Conservation (phyloP, 2,329 filamentous ascomycete genomes). For the Fusarium fujikuroi region DNA sequence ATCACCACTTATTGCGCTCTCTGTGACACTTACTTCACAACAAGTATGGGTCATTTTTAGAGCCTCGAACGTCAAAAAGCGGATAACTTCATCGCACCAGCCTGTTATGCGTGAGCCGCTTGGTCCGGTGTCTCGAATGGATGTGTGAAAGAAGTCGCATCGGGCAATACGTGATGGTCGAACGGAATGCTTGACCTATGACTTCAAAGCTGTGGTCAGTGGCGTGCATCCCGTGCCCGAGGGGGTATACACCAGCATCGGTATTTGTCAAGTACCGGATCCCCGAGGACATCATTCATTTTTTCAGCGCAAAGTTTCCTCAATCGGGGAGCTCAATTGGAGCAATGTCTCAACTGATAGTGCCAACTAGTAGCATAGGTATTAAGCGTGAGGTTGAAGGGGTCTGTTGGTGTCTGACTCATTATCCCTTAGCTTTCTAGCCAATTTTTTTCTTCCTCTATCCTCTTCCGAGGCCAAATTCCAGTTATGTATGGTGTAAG, state of each 20-base stretch:
- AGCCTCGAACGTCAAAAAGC: background rate
- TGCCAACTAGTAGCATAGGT: background rate
- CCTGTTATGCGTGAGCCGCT: rapidly evolving
- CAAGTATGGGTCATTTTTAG: background rate
- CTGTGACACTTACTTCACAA: rapidly evolving
- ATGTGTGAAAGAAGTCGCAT: background rate
- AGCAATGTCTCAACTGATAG: too few species aligned
- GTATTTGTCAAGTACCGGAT: rapidly evolving
- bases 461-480: too few species aligned
- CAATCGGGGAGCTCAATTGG: too few species aligned
- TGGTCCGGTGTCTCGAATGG: rapidly evolving
- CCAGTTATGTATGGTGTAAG: rapidly evolving
- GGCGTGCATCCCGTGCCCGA: rapidly evolving
- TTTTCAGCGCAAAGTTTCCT: too few species aligned
- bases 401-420: too few species aligned
- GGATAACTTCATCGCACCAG: rapidly evolving
- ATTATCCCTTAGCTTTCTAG: too few species aligned
- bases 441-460: too few species aligned
- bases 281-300: too few species aligned
- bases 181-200: background rate
- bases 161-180: too few species aligned
- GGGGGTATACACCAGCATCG: background rate
- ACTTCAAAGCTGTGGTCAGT: background rate
- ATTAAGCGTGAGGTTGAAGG: too few species aligned
- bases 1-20: rapidly evolving